Conservation (phyloP, 2,329 filamentous ascomycete genomes). For the Ophiostoma sp. region DNA sequence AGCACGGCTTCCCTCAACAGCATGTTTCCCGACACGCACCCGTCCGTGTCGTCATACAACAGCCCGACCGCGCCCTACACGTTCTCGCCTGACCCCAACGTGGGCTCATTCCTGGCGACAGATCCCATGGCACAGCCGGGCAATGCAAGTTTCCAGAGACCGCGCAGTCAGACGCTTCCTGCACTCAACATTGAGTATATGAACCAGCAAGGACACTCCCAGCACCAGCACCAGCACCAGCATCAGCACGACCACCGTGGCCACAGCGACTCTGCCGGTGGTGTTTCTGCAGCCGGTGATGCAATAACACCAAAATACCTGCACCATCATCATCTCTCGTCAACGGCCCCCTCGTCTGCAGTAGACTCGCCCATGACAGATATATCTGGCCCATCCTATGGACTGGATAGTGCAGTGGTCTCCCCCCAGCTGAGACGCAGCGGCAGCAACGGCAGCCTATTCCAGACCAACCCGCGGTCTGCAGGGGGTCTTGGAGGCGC, state of each 20-base stretch:
- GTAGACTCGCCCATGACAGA: constrained; percentile 50
- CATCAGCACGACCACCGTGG: not conserved
- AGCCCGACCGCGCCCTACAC: constrained; percentile 68
- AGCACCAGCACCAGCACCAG: constrained; percentile 33
- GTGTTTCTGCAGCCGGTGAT: constrained; percentile 4
- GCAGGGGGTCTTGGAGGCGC: constrained; percentile 29
- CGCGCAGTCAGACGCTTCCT: constrained; percentile 84
- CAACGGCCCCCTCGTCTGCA: constrained; percentile 47
- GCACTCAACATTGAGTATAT: constrained; percentile 59
- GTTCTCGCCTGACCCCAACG: constrained; percentile 69
- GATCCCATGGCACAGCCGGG: constrained; percentile 39
- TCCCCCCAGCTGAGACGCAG: constrained; percentile 46
- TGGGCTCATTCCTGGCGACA: constrained; percentile 54
- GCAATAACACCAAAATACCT: constrained; percentile 48
- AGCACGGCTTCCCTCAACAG: constrained; percentile 57
- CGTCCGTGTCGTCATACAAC: constrained; percentile 56
- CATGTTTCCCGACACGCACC: constrained; percentile 56
- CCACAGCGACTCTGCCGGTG: not conserved
- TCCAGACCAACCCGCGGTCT: constrained; percentile 29
- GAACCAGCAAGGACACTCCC: constrained; percentile 40
- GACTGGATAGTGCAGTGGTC: constrained; percentile 37
- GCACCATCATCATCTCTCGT: constrained; percentile 50
- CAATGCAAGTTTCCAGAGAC: constrained; percentile 59
- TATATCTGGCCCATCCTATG: constrained; percentile 39
- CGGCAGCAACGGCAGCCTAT: constrained; percentile 47